A percentile compares a stretch with the other conserved stretches of the same genome.
phyloP scores from a whole-genome alignment of 352 stramenopile genomes.

The Phytophthora quininea region DNA sequence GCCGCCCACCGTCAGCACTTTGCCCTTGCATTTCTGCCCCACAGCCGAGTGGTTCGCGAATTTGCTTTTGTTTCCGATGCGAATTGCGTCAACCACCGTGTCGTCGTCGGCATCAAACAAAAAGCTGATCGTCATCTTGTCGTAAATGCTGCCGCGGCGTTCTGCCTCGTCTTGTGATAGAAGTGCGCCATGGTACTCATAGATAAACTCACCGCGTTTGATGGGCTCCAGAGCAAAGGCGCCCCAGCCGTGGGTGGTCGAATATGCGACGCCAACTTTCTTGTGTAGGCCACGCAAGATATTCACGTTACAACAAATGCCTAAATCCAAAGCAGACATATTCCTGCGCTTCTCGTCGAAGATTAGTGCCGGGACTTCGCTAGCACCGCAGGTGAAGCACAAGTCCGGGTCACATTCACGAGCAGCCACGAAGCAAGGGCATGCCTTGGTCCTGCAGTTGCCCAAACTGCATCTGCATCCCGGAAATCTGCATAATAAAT shows the following conservation, averaged over 20 bases:
- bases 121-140: slow-evolving; percentile 88
- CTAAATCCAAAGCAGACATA: slow-evolving; percentile 50
- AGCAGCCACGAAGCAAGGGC: slow-evolving; percentile 61
- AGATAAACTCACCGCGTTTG: slow-evolving; percentile 72
- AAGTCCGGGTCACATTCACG: slow-evolving; percentile 68
- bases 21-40: slow-evolving; percentile 81
- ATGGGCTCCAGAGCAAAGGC: slow-evolving; percentile 67
- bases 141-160: slow-evolving; percentile 83
- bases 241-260: slow-evolving; percentile 67
- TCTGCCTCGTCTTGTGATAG: slow-evolving; percentile 77
- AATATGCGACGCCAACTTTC: slow-evolving; percentile 64
- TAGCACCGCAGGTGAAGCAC: slow-evolving; percentile 64
- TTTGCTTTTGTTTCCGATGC: slow-evolving; percentile 93
- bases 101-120: slow-evolving; percentile 93
- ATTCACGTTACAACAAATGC: slow-evolving; percentile 77
- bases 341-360: slow-evolving; percentile 45
- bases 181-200: slow-evolving; percentile 69
- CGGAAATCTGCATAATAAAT: slow-evolving; percentile 37
- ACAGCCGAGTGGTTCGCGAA: slow-evolving; percentile 85
- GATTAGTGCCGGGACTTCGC: slow-evolving; percentile 52
- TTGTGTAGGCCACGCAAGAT: slow-evolving; percentile 65
- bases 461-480: slow-evolving; percentile 61
- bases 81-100: slow-evolving; percentile 89
- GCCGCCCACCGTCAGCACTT: slow-evolving; percentile 82
- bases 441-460: slow-evolving; percentile 70